Base-by-base conservation (phyloP, 176 grass and related monocot genomes). In the Tillandsia fasciculata region DNA sequence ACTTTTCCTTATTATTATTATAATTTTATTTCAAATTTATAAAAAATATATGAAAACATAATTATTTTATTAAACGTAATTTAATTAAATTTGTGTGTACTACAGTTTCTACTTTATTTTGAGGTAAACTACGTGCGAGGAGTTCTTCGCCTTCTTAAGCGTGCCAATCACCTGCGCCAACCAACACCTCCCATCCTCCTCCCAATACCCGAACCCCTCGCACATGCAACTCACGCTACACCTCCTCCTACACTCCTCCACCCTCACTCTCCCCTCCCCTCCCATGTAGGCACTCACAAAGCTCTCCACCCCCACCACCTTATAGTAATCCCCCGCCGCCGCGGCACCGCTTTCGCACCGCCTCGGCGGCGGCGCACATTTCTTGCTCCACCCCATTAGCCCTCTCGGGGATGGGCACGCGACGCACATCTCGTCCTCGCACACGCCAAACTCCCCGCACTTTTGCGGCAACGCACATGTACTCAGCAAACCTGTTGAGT, bases 341-440 rank as follows among this genome's bases (percentile, higher is more conserved):
- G 59, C 48, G 24, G 52, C 53, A 59, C 54, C 54, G 1, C 7
- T 59, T 18, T 50, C 24, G 2, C 18, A 11, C 49, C 11, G 20
- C 67, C 24, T 8, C 3, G 20, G 50, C 49, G 67, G 67, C 12
- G 17, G 48, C 22, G 26, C 58, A 1, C 77, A 79, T 10, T 10
- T 64, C 26, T 65, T 66, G 63, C 69, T 72, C 77, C 77, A 79
- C 7, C 77, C 77, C 12, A 79, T 29, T n/a, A 72, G 52, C 10
- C 77, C 77, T 18, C 10, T 11, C 3, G 77, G 69, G 17, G 77
- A 79, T 33, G 77, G 77, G 27, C 77, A 79, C 0, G 77, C 69
- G 61, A 79, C 77, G 47, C 77, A 79, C 77, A 79, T 79, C 52
- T 79, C 77, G 8, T 72, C 69, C 69, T 72, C 61, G 64, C 77